These are phyloP conservation scores for Ophiostoma ips DNA, from an alignment of 2,329 filamentous ascomycete species.

Conservation along the genomic window DNA sequence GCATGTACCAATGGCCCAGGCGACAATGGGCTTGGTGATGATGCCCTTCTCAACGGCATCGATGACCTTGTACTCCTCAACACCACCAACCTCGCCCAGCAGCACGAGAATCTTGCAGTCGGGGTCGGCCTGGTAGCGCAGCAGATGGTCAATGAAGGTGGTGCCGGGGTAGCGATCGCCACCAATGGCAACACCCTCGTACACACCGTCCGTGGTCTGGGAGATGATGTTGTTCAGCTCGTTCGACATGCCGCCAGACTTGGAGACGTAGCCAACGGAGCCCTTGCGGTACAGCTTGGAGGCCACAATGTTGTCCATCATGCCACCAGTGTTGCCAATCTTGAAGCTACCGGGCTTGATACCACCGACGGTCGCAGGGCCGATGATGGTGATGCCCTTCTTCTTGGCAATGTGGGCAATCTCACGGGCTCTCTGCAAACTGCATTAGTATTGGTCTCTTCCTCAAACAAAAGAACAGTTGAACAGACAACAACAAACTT, in stretches of 20 bases:
- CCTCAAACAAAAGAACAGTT: background rate
- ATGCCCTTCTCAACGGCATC: conserved; percentile 88
- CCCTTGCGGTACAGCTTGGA: conserved; percentile 99
- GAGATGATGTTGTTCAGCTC: conserved; percentile 99
- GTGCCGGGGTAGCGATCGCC: conserved; percentile 98
- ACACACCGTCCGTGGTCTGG: conserved; percentile 92
- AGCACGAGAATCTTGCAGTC: conserved; percentile 95
- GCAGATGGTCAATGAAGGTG: conserved; percentile 97
- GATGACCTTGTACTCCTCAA: conserved; percentile 99
- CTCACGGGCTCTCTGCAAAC: conserved; percentile 76
- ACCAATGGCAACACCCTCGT: conserved; percentile 98
- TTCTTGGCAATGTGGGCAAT: conserved; percentile 93
- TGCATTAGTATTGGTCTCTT: background rate
- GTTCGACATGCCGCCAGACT: conserved; percentile 99
- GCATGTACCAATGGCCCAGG: conserved; percentile 98
- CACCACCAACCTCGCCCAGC: conserved; percentile 96
- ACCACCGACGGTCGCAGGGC: conserved; percentile 93
- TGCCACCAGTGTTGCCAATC: conserved; percentile 99
- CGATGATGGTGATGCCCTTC: conserved; percentile 99
- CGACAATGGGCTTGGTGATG: conserved; percentile 97
- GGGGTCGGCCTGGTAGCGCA: conserved; percentile 91
- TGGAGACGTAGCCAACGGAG: conserved; percentile 97
- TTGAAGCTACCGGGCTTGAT: conserved; percentile 99
- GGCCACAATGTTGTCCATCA: conserved; percentile 99
- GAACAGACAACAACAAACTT: conserved; percentile 26